Percentiles rank a stretch among this genome's conserved stretches.
Conservation (phyloP, 345 rosid species). For the Hibiscus syriacus region DNA sequence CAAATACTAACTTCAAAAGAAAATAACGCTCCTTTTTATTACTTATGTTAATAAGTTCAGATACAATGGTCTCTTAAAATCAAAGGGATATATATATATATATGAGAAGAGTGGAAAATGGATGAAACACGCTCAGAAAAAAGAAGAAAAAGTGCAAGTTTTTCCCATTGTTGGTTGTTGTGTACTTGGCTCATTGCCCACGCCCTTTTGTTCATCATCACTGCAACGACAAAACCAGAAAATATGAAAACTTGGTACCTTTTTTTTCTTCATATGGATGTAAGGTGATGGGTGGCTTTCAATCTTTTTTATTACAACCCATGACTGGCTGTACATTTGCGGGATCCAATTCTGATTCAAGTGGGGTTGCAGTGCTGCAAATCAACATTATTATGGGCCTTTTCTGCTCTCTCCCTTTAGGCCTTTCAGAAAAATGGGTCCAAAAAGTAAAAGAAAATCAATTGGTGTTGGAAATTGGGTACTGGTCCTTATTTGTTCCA, state of each 20-base stretch:
- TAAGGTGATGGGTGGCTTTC: background rate
- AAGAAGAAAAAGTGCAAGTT: background rate
- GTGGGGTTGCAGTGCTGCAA: background rate
- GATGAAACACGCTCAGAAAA: background rate
- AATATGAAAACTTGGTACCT: constrained; percentile 2
- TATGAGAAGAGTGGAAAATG: background rate
- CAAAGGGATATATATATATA: too few relatives aligned
- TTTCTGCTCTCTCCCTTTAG: background rate
- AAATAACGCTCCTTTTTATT: too few relatives aligned
- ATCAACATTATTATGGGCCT: background rate
- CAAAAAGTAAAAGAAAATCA: background rate
- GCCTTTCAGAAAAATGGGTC: background rate
- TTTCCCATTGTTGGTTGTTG: background rate
- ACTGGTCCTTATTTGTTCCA: background rate
- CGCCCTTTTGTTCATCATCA: background rate
- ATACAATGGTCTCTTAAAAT: too few relatives aligned
- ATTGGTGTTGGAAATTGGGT: background rate
- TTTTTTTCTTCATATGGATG: background rate
- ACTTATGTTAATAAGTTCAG: too few relatives aligned
- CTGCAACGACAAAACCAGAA: background rate
- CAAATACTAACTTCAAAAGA: too few relatives aligned
- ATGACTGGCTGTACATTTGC: too few relatives aligned
- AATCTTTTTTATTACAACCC: background rate
- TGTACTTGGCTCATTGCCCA: constrained; percentile 5
- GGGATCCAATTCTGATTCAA: background rate